Percentiles rank a stretch among this genome's conserved stretches.
Conservation (phyloP, 2,329 filamentous ascomycete genomes). For the Monosporascus sp. region DNA sequence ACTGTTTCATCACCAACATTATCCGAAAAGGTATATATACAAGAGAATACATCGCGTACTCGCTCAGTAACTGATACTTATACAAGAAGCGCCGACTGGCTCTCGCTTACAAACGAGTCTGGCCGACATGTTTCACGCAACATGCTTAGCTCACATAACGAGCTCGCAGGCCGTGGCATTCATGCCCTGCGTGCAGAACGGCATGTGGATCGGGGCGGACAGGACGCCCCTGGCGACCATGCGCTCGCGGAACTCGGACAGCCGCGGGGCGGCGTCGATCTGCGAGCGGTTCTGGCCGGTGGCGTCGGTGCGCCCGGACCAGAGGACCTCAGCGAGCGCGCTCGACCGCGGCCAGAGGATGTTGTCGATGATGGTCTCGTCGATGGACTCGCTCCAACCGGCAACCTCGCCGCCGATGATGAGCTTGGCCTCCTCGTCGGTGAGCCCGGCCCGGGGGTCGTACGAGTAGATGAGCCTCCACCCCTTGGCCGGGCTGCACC, state of each 20-base stretch:
- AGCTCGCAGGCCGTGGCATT: conserved; percentile 44
- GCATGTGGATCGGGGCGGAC: conserved; percentile 65
- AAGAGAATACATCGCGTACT: too few species aligned
- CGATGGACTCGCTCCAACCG: conserved; percentile 77
- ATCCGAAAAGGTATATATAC: too few species aligned
- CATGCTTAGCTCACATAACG: background rate
- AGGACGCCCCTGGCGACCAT: conserved; percentile 63
- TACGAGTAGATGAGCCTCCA: conserved; percentile 80
- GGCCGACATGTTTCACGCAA: too few species aligned
- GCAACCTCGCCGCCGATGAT: conserved; percentile 79
- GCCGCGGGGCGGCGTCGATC: conserved; percentile 61
- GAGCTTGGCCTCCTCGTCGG: conserved; percentile 55
- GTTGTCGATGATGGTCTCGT: conserved; percentile 68
- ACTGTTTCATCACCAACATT: too few species aligned
- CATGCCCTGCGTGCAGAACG: conserved; percentile 61
- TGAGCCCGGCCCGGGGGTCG: conserved; percentile 64
- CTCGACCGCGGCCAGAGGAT: conserved; percentile 74
- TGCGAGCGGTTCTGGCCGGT: conserved; percentile 66
- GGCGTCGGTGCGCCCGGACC: conserved; percentile 67
- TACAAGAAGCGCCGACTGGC: too few species aligned
- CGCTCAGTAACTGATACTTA: too few species aligned
- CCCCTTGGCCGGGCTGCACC: conserved; percentile 74
- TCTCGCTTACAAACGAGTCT: too few species aligned
- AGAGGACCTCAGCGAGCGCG: conserved; percentile 74
- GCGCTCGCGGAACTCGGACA: conserved; percentile 73